These are phyloP conservation scores for Rhizopus stolonifer DNA, from an alignment of 371 early-diverging fungal genomes.

Conservation along the genomic window DNA sequence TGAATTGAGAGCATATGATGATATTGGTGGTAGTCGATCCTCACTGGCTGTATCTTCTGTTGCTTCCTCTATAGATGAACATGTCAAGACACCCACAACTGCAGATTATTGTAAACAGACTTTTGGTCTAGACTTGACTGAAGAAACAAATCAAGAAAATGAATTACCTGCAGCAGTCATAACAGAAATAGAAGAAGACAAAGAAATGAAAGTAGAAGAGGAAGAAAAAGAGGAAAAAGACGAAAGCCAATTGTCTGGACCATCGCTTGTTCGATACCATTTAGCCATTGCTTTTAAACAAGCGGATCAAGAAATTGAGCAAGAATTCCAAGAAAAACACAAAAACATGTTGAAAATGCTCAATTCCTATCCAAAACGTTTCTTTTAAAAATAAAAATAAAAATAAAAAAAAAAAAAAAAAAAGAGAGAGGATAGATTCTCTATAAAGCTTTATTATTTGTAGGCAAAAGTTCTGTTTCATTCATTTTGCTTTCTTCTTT, in stretches of 20 bases:
- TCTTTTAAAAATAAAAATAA: background rate
- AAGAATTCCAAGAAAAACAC: background rate
- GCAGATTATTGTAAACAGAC: background rate
- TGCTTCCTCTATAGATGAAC: background rate
- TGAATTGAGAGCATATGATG: background rate
- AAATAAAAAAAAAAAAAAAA: conserved; percentile 4
- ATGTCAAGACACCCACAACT: conserved; percentile 1
- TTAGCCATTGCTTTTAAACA: background rate
- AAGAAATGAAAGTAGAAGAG: background rate
- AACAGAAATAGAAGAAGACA: background rate
- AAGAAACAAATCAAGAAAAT: background rate
- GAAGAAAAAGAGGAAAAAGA: background rate
- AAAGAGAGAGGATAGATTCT: too few relatives aligned
- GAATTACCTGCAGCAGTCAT: background rate
- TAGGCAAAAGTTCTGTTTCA: conserved; percentile 26
- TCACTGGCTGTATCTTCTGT: background rate
- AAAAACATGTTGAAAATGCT: background rate
- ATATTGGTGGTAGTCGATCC: background rate
- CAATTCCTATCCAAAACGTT: background rate
- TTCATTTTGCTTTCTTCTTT: conserved; percentile 36
- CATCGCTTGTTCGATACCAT: conserved; percentile 3
- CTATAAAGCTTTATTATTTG: conserved; percentile 6
- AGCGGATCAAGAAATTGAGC: background rate
- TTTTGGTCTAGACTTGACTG: background rate
- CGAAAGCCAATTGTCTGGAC: background rate